Conservation (phyloP, 1,284 basidiomycete species). For the Psilocybe mexicana region DNA sequence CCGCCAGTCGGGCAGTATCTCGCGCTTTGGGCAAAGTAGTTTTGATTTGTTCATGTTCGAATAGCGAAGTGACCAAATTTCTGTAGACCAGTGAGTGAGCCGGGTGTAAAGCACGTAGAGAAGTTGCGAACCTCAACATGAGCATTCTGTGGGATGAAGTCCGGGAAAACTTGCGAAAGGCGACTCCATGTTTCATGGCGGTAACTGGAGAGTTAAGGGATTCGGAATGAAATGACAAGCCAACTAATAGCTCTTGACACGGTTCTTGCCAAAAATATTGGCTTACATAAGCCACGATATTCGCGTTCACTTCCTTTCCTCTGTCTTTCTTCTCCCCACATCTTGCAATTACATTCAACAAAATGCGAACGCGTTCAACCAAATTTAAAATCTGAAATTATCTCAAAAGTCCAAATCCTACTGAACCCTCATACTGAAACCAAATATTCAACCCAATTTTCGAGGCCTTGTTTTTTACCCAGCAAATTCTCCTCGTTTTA, state of each 20-base stretch:
- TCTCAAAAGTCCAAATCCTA: too few relatives aligned
- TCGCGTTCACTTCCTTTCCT: background rate
- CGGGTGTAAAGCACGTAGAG: constrained; percentile 30
- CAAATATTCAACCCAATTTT: background rate
- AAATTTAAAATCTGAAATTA: background rate
- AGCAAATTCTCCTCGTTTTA: constrained; percentile 30
- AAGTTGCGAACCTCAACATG: constrained; percentile 69
- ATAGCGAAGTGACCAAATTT: constrained; percentile 92
- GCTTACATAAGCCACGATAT: constrained; percentile 15
- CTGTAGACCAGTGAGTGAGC: constrained; percentile 31
- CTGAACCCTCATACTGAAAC: too few relatives aligned
- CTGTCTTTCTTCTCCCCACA: background rate
- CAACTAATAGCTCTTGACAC: background rate
- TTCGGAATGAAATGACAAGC: background rate
- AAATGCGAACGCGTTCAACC: background rate
- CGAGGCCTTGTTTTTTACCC: constrained; percentile 12
- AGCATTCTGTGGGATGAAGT: constrained; percentile 85
- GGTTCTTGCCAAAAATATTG: constrained; percentile 14
- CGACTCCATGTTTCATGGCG: constrained; percentile 89
- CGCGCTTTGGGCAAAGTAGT: constrained; percentile 97
- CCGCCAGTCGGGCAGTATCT: constrained; percentile 88
- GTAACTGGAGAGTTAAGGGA: background rate
- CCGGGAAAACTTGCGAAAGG: constrained; percentile 86
- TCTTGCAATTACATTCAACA: background rate
- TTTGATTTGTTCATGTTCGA: constrained; percentile 95